Evolutionary conservation across 352 stramenopile genomes (phyloP), one percentile per base, ranked within the genome.

Genomic region (Pythium dissimile): DNA sequence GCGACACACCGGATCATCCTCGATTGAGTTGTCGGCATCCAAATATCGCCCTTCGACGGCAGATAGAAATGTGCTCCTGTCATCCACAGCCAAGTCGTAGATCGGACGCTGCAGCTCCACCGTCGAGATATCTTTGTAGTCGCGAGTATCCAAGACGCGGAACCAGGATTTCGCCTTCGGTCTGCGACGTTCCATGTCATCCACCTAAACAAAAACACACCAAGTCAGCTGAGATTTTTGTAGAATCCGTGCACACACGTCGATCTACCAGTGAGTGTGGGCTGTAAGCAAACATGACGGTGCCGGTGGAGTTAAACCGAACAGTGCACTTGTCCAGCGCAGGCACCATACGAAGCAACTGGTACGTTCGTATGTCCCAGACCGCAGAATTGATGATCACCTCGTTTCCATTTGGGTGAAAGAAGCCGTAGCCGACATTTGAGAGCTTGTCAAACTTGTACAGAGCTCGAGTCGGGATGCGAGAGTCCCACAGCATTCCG

Each of bases 381-480:
- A 96, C 82, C 0, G 84, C 84, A 13, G 86, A 92, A 54, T 96
- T 94, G 21, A 96, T 73, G 39, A 96, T 84, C 31, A 95, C 79
- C 67, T 96, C 88, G 48, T 95, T 96, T 1, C 86, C 86, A 31
- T 83, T 89, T 6, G 86, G 86, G 64, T 96, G 86, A 55, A 94
- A 95, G 48, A 81, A 86, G 1, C 88, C 86, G 32, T 86, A 89
- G 1, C 86, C 82, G 18, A 90, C 59, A 30, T 94, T 92, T 1
- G 84, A 92, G 7, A 96, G 48, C 57, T 94, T 94, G 61, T 96
- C 88, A 54, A 96, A 95, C 44, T 95, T 93, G 66, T 95, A 89
- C 18, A 96, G 49, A 15, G 83, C 75, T 3, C 77, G 75, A 15
- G 77, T 87, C 12, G 80, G 73, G 44, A 88, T 74, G 0, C 85